Evolutionary conservation across 345 rosid genomes (phyloP), one percentile per base, ranked within the genome.

Genomic region (Ricinus communis): DNA sequence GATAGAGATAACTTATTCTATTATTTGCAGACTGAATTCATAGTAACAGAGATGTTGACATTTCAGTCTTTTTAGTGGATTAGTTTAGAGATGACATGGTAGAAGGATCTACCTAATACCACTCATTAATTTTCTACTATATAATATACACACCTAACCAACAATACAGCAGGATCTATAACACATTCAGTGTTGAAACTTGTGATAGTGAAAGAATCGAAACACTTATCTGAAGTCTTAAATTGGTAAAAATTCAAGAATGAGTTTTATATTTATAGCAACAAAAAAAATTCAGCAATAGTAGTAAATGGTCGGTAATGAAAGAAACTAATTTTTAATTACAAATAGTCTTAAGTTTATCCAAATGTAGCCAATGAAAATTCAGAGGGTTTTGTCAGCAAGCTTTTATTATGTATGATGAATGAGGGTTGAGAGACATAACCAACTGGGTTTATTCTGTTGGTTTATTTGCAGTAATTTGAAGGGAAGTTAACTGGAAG

Each of bases 31-130:
- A 25, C 15, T 41, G 30, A 12, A 22, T 41, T 40, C 22, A 10
- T 22, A 18, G 0, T 11, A 55, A 24, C 7, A 40, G 13, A 12
- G 12, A 63, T 41, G 18, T 43, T 63, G 67, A 63, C 33, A 24
- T 40, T 62, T 62, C 15, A 18, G 46, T 13, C 21, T 61, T 1
- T 62, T 62, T 40, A 16, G 36, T 41, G 67, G 67, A n/a, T 63
- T 62, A 41, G 51, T 43, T 40, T 9, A 63, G 51, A 8, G 19
- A 63, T 63, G 67, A 63, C 52, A 41, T 63, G 67, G 1, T 22
- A 14, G 36, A 41, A 41, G 10, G 19, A 63, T 40, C 50, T 63
- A 63, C 52, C 67, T 41, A 63, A 63, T 43, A 1, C 8, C 30
- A 40, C 5, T 40, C 15, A 4, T 18, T 62, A 40, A 21, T 41